These are phyloP conservation scores for Beauveria scarabaeidicola DNA, from an alignment of 2,329 filamentous ascomycete genomes.

Conservation along the genomic window DNA sequence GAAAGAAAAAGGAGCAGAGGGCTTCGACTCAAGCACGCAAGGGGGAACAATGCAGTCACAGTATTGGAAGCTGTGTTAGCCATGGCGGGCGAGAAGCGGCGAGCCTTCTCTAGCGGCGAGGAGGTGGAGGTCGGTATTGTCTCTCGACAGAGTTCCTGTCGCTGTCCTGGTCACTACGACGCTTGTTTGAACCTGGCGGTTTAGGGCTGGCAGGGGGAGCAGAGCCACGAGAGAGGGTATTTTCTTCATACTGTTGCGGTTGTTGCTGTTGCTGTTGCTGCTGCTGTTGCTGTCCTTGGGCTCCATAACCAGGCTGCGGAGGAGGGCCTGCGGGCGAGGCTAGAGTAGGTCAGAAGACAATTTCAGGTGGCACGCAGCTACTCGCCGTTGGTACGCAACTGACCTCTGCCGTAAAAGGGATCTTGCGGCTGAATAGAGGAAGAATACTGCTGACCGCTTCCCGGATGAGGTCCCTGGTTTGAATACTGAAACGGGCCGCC, in stretches of 20 bases:
- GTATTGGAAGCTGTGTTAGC: neutral
- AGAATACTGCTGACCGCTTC: conserved; percentile 24
- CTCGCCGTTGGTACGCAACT: conserved; percentile 31
- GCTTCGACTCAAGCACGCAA: conserved; percentile 20
- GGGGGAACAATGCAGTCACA: conserved; percentile 21
- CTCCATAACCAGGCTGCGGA: conserved; percentile 20
- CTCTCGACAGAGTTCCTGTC: conserved; percentile 32
- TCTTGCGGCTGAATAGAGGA: conserved; percentile 39
- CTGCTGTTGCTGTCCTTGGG: conserved; percentile 31
- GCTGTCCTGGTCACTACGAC: conserved; percentile 34
- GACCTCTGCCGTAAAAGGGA: conserved; percentile 52
- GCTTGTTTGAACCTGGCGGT: conserved; percentile 29
- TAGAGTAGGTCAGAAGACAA: conserved; percentile 29
- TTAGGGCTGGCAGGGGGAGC: conserved; percentile 31
- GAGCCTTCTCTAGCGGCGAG: conserved; percentile 25
- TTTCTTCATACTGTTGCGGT: conserved; percentile 39
- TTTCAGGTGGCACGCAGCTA: conserved; percentile 7
- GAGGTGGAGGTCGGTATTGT: conserved; percentile 28
- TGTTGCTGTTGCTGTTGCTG: conserved; percentile 21
- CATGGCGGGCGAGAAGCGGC: neutral
- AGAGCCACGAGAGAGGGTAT: conserved; percentile 31
- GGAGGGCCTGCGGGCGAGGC: conserved; percentile 41
- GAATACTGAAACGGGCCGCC: conserved; percentile 25
- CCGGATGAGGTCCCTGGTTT: conserved; percentile 24
- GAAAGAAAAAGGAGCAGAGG: neutral